phyloP scores from a whole-genome alignment of 192 early-diverging fungal species.

The Chytriomyces sp. region DNA sequence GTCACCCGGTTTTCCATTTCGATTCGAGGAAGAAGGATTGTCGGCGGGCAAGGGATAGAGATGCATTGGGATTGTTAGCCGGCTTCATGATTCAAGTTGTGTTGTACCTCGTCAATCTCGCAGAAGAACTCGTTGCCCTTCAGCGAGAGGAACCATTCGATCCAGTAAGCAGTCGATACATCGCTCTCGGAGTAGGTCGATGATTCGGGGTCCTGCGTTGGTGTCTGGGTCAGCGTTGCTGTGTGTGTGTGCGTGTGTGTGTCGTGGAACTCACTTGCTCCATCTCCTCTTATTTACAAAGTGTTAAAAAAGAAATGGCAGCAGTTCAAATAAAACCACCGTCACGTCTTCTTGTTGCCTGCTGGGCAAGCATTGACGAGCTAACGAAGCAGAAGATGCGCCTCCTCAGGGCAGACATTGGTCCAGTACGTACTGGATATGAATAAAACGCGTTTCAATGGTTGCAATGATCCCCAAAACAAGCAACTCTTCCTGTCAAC shows the following conservation, averaged over 20 bases:
- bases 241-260: not conserved
- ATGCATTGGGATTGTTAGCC: too few species aligned
- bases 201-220: not conserved
- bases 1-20: not conserved
- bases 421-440: too few species aligned
- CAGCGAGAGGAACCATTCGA: slow-evolving; percentile 90
- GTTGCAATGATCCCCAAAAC: too few species aligned
- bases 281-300: not conserved
- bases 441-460: too few species aligned
- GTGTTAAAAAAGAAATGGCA: not conserved
- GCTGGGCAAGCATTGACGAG: too few species aligned
- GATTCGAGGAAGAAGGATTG: not conserved
- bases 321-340: not conserved
- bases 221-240: not conserved
- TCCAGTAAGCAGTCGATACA: slow-evolving; percentile 66
- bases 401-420: too few species aligned
- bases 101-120: slow-evolving; percentile 82
- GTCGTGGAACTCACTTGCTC: not conserved
- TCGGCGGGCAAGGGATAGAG: too few species aligned
- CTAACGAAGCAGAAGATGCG: too few species aligned
- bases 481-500: too few species aligned
- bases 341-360: too few species aligned
- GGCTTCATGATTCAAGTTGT: too few species aligned
- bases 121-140: slow-evolving; percentile 98
- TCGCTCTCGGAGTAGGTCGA: slow-evolving; percentile 47